Evolutionary conservation across 2,329 filamentous ascomycete genomes (phyloP).

Genomic region (Fusarium mundagurra): DNA sequence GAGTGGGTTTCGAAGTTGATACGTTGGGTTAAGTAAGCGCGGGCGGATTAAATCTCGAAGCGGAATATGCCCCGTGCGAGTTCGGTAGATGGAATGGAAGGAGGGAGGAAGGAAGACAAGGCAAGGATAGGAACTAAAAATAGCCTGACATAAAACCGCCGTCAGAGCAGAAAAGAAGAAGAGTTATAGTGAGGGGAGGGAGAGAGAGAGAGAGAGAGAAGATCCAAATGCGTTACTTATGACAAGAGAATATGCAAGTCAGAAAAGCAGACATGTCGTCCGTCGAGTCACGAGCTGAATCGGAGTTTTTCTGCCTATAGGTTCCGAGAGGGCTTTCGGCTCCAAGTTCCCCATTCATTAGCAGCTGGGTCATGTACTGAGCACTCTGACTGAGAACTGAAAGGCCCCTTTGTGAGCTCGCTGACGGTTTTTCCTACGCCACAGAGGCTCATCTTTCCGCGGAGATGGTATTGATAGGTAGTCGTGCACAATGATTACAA

Average conservation of each 20-base stretch:
- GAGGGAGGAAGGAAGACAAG: not conserved
- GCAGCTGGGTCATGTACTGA: not conserved
- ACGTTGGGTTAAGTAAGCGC: conserved; percentile 20
- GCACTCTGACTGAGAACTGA: not conserved
- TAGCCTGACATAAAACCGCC: not conserved
- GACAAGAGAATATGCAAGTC: not conserved
- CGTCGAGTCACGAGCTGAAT: not conserved
- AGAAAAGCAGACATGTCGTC: not conserved
- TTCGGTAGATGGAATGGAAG: conserved; percentile 1
- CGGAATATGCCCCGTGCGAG: conserved; percentile 3
- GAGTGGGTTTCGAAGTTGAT: conserved; percentile 12
- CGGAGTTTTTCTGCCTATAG: not conserved
- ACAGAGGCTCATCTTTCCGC: not conserved
- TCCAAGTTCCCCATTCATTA: not conserved
- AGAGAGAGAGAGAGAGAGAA: not conserved
- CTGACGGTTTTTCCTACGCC: not conserved
- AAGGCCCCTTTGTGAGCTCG: not conserved
- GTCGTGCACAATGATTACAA: not conserved
- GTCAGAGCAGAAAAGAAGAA: not conserved
- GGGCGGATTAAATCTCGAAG: not conserved
- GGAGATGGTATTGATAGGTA: not conserved
- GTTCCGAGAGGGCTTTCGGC: not conserved
- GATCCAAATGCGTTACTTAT: not conserved
- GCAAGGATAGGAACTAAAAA: conserved; percentile 6
- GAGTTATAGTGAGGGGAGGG: not conserved